A percentile compares a stretch with the other conserved stretches of the same genome.
phyloP scores from a whole-genome alignment of 345 rosid genomes.

The Gossypioides kirkii region DNA sequence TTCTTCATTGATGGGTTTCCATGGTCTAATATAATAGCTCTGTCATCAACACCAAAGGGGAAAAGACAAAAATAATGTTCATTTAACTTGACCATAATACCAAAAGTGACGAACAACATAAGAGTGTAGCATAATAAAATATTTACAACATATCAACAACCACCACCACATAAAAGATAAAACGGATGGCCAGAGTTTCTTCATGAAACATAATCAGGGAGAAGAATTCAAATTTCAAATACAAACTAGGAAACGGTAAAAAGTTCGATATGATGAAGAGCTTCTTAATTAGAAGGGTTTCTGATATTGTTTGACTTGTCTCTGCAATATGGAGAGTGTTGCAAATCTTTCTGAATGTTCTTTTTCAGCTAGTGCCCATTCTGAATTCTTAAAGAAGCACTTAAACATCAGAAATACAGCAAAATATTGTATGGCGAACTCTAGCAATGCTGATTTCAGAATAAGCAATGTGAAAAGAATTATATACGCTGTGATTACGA shows the following conservation, averaged over 20 bases:
- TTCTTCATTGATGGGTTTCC: constrained; percentile 71
- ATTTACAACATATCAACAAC: constrained; percentile 2
- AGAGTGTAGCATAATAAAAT: background rate
- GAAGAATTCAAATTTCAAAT: background rate
- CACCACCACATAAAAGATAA: background rate
- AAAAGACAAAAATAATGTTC: background rate
- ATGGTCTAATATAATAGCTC: constrained; percentile 86
- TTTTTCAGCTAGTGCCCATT: background rate
- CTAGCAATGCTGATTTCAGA: background rate
- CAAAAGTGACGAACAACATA: background rate
- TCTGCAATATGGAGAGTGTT: background rate
- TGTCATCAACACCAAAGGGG: constrained; percentile 30
- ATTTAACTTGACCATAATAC: background rate
- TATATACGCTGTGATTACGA: background rate
- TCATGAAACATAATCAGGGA: background rate
- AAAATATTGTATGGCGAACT: background rate
- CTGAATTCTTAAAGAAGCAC: background rate
- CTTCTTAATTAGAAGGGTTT: background rate
- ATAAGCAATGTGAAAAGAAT: background rate
- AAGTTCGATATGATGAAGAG: background rate
- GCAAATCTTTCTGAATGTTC: background rate
- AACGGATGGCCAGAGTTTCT: background rate
- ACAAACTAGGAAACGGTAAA: background rate
- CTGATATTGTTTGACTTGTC: background rate
- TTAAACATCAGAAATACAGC: background rate